Evolutionary conservation across 768 basidiomycete genomes (phyloP).

Genomic region (Pulveroboletus frians): DNA sequence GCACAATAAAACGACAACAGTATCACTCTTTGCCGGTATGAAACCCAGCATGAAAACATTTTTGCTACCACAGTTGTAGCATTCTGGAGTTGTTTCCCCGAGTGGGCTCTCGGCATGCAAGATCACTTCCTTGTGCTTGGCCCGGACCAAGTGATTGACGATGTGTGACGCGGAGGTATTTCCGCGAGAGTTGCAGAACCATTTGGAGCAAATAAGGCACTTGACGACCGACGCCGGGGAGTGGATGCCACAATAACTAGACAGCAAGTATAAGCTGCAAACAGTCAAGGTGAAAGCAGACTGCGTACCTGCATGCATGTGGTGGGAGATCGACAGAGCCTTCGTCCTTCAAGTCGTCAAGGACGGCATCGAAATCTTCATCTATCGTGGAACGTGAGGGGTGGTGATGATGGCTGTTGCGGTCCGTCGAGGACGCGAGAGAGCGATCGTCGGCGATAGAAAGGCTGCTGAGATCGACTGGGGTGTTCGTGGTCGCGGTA

Average conservation of each 20-base stretch:
- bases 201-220: slow-evolving; percentile 85
- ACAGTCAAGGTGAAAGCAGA: not conserved
- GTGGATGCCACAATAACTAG: slow-evolving; percentile 96
- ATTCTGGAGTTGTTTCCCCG: slow-evolving; percentile 97
- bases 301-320: slow-evolving; percentile 89
- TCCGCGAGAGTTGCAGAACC: slow-evolving; percentile 99
- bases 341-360: slow-evolving; percentile 87
- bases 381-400: slow-evolving; percentile 42
- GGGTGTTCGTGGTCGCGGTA: slow-evolving; percentile 59
- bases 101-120: slow-evolving; percentile 92
- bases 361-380: slow-evolving; percentile 85
- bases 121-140: slow-evolving; percentile 98
- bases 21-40: slow-evolving; percentile 98
- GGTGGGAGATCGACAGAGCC: slow-evolving; percentile 73
- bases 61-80: slow-evolving; percentile 98
- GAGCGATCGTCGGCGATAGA: slow-evolving; percentile 63
- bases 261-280: slow-evolving; percentile 7
- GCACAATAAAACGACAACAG: slow-evolving; percentile 94
- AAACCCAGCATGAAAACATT: slow-evolving; percentile 99
- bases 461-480: slow-evolving; percentile 62
- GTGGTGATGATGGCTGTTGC: slow-evolving; percentile 34
- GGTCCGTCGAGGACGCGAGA: slow-evolving; percentile 36
- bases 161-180: slow-evolving; percentile 99
- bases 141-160: slow-evolving; percentile 97
- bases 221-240: slow-evolving; percentile 97